A percentile compares a stretch with the other conserved stretches of the same genome.
phyloP scores from a whole-genome alignment of 2,329 filamentous ascomycete species.

The Trichoderma koningiopsis region DNA sequence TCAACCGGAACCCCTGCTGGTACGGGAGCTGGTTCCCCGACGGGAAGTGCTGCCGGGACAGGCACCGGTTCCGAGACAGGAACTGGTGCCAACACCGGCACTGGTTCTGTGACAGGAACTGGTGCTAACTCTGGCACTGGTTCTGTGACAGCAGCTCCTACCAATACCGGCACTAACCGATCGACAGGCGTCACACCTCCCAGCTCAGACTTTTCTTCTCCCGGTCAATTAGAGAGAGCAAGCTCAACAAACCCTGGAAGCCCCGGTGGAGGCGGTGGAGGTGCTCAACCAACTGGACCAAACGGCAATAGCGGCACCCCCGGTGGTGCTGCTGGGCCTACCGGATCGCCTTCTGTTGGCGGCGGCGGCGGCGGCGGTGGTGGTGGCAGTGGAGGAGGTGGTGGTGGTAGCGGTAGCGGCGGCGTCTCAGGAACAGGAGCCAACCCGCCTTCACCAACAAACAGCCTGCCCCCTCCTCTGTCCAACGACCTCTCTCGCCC shows the following conservation, averaged over 20 bases:
- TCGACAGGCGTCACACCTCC: constrained; percentile 1
- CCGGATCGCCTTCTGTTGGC: not conserved
- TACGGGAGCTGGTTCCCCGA: constrained; percentile 2
- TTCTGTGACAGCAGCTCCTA: not conserved
- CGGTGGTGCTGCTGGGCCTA: constrained; percentile 4
- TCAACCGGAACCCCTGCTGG: not conserved
- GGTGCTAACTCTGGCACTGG: not conserved
- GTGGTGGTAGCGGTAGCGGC: not conserved
- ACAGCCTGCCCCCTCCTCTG: not conserved
- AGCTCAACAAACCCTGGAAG: not conserved
- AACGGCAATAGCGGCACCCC: not conserved
- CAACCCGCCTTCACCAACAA: not conserved
- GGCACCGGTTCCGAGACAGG: not conserved
- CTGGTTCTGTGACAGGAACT: not conserved
- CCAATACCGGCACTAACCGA: not conserved
- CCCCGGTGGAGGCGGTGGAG: not conserved
- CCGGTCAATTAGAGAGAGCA: constrained; percentile 8
- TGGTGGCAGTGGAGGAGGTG: not conserved
- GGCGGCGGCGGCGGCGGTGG: not conserved
- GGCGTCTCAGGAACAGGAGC: constrained; percentile 15
- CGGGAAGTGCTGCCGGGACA: constrained; percentile 1
- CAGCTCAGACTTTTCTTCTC: constrained; percentile 1
- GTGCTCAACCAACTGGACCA: constrained; percentile 10
- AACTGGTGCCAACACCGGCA: not conserved
- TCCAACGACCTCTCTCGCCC: constrained; percentile 4